phyloP scores from a whole-genome alignment of 108 stramenopile species.

The Skeletonema potamos region DNA sequence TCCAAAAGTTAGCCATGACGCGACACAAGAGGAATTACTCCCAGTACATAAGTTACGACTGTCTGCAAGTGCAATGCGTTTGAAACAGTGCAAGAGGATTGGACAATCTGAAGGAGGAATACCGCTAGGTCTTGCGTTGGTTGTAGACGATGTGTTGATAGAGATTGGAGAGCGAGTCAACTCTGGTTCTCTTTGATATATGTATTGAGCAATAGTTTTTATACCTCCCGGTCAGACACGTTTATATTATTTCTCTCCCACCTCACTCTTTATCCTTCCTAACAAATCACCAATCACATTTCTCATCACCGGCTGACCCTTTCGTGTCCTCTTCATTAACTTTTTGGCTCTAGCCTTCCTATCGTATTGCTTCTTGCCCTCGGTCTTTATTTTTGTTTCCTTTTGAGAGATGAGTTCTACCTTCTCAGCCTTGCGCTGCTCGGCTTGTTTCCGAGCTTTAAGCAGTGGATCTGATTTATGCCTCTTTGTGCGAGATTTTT shows the following conservation, averaged over 20 bases:
- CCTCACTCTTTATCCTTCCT: slow-evolving; percentile 53
- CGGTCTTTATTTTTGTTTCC: slow-evolving; percentile 41
- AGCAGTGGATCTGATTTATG: slow-evolving; percentile 49
- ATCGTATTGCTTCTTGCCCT: slow-evolving; percentile 38
- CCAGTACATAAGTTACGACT: slow-evolving; percentile 52
- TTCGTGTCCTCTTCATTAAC: slow-evolving; percentile 54
- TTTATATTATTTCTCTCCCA: neutral
- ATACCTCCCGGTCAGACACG: neutral
- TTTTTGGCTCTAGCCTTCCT: slow-evolving; percentile 53
- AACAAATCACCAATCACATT: slow-evolving; percentile 73
- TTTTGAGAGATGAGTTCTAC: slow-evolving; percentile 21
- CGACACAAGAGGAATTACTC: slow-evolving; percentile 2
- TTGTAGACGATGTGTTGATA: slow-evolving; percentile 46
- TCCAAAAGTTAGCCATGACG: neutral
- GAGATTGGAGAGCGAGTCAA: slow-evolving; percentile 35
- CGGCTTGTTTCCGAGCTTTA: slow-evolving; percentile 47
- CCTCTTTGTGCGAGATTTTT: slow-evolving; percentile 22
- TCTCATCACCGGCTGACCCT: slow-evolving; percentile 84
- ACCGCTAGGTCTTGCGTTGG: slow-evolving; percentile 29
- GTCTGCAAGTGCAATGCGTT: slow-evolving; percentile 49
- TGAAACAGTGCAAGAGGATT: slow-evolving; percentile 28
- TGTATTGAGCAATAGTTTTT: neutral
- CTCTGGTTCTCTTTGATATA: neutral
- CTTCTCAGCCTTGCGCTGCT: slow-evolving; percentile 26
- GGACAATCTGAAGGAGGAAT: slow-evolving; percentile 14